Percentiles rank a stretch among this genome's conserved stretches.
These are phyloP conservation scores for Termitomyces heimii DNA, from an alignment of 768 basidiomycete species.

Conservation along the genomic window DNA sequence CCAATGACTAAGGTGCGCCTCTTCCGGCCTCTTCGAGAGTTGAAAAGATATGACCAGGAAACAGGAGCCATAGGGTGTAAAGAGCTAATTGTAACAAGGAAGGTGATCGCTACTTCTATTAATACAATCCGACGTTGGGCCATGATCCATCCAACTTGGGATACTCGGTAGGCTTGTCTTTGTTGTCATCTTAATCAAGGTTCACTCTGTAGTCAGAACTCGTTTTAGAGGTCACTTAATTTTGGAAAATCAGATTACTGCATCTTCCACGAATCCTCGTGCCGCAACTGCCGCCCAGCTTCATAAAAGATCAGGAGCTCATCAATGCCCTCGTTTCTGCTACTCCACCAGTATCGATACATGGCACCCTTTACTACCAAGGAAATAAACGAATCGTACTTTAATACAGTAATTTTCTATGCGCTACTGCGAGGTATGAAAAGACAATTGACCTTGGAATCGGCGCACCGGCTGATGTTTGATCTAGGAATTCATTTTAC, in stretches of 20 bases:
- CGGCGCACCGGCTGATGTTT: neutral
- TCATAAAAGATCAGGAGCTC: neutral
- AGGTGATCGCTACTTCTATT: neutral
- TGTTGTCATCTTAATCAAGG: neutral
- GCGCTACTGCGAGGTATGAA: slow-evolving; percentile 9
- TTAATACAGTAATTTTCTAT: slow-evolving; percentile 9
- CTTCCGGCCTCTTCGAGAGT: too few species aligned
- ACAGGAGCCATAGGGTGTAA: neutral
- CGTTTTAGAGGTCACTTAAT: neutral
- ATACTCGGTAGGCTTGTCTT: neutral
- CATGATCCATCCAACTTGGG: neutral
- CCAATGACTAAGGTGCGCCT: neutral
- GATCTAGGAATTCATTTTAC: slow-evolving; percentile 8
- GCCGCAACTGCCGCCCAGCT: neutral
- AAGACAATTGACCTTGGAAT: neutral
- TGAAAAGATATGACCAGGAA: neutral
- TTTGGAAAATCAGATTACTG: neutral
- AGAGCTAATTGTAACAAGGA: too few species aligned
- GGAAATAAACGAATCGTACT: slow-evolving; percentile 8
- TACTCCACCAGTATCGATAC: neutral
- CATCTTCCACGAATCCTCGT: neutral
- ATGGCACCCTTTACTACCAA: slow-evolving; percentile 5
- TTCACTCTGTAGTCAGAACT: neutral
- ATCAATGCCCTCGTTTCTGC: neutral
- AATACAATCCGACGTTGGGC: neutral